Percentiles rank a stretch among this genome's conserved stretches.
Evolutionary conservation across 495 filamentous ascomycete species (phyloP).

Genomic region (Talaromyces liani): DNA sequence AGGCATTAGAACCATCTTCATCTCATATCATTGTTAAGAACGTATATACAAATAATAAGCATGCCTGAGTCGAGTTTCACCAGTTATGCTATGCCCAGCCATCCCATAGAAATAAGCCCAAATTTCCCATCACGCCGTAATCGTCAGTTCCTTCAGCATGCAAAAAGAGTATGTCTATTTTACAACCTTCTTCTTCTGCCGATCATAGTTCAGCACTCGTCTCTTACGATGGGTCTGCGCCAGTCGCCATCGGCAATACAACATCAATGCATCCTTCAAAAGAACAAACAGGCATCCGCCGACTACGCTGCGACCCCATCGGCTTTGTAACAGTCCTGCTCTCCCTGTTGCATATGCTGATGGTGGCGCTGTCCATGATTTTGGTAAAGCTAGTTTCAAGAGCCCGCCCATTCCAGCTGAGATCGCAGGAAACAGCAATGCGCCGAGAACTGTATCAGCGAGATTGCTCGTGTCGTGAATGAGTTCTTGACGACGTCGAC

Average conservation of each 20-base stretch:
- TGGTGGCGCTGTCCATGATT: slow-evolving; percentile 50
- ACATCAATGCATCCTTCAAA: slow-evolving; percentile 63
- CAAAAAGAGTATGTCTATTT: slow-evolving; percentile 3
- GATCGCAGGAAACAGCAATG: slow-evolving; percentile 55
- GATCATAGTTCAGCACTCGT: slow-evolving; percentile 59
- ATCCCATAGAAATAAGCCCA: not conserved
- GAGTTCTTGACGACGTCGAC: slow-evolving; percentile 36
- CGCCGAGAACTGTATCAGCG: slow-evolving; percentile 52
- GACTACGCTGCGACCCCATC: slow-evolving; percentile 72
- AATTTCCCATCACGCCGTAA: not conserved
- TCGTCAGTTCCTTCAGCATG: not conserved
- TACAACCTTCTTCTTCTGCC: slow-evolving; percentile 27
- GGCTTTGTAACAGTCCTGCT: slow-evolving; percentile 59
- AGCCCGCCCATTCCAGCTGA: slow-evolving; percentile 61
- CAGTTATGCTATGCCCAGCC: not conserved
- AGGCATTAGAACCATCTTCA: not conserved
- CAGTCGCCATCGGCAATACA: slow-evolving; percentile 68
- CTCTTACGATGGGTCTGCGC: slow-evolving; percentile 61
- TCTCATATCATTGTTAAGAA: not conserved
- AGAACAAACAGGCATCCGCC: slow-evolving; percentile 77
- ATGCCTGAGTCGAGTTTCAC: not conserved
- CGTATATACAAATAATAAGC: not conserved
- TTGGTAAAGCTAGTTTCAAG: slow-evolving; percentile 54
- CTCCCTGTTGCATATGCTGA: slow-evolving; percentile 28
- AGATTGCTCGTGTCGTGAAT: slow-evolving; percentile 44